Percentiles rank a stretch among this genome's conserved stretches.
These are phyloP conservation scores for Talaromyces ruber DNA, from an alignment of 495 filamentous ascomycete species.

Conservation along the genomic window DNA sequence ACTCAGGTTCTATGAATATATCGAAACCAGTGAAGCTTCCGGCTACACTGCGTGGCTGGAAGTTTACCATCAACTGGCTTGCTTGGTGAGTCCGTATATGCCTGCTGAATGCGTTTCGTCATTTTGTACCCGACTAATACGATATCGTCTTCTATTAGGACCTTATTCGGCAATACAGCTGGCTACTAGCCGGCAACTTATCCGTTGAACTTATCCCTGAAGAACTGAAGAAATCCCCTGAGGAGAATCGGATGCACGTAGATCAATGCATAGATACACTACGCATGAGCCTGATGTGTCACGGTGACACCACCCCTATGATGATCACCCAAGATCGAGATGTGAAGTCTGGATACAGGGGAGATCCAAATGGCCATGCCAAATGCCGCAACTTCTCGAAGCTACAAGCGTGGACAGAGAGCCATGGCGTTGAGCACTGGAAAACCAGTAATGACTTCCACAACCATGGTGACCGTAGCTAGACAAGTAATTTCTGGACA, in stretches of 20 bases:
- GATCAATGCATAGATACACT: not conserved
- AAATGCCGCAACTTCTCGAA: conserved; percentile 1
- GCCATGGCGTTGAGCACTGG: conserved; percentile 1
- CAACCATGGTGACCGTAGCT: not conserved
- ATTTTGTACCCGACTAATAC: too few species aligned
- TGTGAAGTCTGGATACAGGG: not conserved
- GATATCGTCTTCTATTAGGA: not conserved
- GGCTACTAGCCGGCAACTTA: not conserved
- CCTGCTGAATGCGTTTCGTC: too few species aligned
- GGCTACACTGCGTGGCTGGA: not conserved
- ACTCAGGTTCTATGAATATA: not conserved
- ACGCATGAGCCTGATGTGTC: not conserved
- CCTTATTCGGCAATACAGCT: conserved; percentile 3
- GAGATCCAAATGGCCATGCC: not conserved
- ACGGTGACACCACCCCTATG: not conserved
- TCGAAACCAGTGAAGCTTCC: too few species aligned
- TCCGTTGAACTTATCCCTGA: not conserved
- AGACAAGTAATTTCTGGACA: not conserved
- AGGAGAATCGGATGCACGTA: not conserved
- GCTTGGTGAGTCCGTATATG: not conserved
- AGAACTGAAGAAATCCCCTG: not conserved
- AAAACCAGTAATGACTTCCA: not conserved
- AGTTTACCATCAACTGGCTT: not conserved
- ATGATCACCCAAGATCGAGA: conserved; percentile 1
- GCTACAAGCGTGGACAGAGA: not conserved